A percentile compares a stretch with the other conserved stretches of the same genome.
phyloP scores from a whole-genome alignment of 2,329 filamentous ascomycete genomes.

The Colletotrichum nymphaeae region DNA sequence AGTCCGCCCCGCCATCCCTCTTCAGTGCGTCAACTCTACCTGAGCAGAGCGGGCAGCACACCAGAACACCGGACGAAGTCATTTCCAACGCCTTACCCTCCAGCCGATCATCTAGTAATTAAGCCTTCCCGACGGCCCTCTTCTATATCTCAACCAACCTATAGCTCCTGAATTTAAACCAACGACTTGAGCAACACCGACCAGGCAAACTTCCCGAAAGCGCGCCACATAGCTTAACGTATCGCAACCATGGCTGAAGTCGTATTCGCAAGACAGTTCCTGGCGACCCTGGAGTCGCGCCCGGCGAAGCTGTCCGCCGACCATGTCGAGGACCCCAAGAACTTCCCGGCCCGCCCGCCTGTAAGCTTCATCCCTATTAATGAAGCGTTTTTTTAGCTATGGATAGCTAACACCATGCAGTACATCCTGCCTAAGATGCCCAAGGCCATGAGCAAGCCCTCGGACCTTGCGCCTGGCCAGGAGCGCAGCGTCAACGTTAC shows the following conservation, averaged over 20 bases:
- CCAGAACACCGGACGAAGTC: constrained; percentile 30
- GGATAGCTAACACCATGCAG: constrained; percentile 51
- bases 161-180: not conserved
- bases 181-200: not conserved
- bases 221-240: not conserved
- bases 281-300: constrained; percentile 81
- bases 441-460: constrained; percentile 63
- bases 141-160: not conserved
- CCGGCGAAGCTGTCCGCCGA: constrained; percentile 87
- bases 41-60: constrained; percentile 12
- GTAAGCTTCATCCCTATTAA: constrained; percentile 62
- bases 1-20: constrained; percentile 31
- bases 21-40: constrained; percentile 10
- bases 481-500: constrained; percentile 67
- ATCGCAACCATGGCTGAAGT: constrained; percentile 78
- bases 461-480: constrained; percentile 61
- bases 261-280: constrained; percentile 85
- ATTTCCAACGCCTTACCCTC: constrained; percentile 3
- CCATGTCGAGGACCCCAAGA: constrained; percentile 87
- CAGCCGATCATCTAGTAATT: not conserved
- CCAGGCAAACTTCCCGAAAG: not conserved
- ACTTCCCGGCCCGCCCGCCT: constrained; percentile 79
- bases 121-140: not conserved
- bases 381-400: constrained; percentile 4
- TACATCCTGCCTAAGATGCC: constrained; percentile 79